Evolutionary conservation across 2,329 filamentous ascomycete genomes (phyloP).

Genomic region (Cladosporium halotolerans): DNA sequence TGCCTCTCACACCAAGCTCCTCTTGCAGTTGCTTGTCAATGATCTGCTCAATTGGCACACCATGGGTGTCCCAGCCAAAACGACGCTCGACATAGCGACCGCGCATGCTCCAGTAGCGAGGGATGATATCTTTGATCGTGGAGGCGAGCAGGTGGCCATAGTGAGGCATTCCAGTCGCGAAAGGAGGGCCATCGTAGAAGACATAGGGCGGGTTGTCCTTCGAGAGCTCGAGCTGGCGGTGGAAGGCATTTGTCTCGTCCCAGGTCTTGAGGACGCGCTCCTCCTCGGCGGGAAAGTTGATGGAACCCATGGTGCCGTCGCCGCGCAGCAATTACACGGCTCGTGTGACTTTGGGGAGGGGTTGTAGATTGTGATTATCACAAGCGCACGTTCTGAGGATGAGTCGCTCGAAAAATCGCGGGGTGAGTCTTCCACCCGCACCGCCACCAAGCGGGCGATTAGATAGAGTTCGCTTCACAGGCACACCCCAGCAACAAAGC

Average conservation of each 20-base stretch:
- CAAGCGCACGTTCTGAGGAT: neutral
- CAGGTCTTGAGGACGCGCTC: conserved; percentile 76
- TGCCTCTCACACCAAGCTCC: conserved; percentile 71
- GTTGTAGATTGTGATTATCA: neutral
- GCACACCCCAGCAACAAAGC: no score
- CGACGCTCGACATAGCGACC: conserved; percentile 85
- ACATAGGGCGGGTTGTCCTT: conserved; percentile 78
- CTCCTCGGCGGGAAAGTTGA: conserved; percentile 90
- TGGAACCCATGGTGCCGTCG: conserved; percentile 25
- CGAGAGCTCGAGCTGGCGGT: conserved; percentile 79
- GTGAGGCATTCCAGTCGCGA: conserved; percentile 54
- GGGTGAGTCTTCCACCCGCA: neutral
- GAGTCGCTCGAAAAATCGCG: conserved; percentile 1
- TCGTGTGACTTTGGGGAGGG: neutral
- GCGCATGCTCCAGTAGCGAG: conserved; percentile 96
- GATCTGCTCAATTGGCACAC: conserved; percentile 91
- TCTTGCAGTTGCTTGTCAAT: conserved; percentile 75
- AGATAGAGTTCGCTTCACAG: neutral
- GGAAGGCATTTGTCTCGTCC: conserved; percentile 88
- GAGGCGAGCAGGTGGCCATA: conserved; percentile 78
- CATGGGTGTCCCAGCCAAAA: conserved; percentile 95
- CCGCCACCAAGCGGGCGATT: neutral
- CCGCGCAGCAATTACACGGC: neutral
- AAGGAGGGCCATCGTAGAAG: conserved; percentile 72
- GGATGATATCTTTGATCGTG: conserved; percentile 96